Conservation (phyloP, 441 rosid species). For the Jatropha podagrica region DNA sequence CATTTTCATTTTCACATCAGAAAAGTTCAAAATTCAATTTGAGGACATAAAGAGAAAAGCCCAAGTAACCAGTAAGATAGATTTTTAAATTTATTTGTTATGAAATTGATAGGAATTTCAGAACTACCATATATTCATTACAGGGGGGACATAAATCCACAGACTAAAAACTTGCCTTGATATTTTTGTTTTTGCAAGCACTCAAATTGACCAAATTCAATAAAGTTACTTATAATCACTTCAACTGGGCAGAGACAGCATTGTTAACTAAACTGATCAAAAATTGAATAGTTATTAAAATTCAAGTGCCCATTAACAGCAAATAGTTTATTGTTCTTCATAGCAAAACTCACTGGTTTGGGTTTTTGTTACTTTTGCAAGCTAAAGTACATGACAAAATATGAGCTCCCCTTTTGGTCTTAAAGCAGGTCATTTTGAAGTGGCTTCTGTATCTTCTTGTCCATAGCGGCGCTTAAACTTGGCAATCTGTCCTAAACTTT, state of each 20-base stretch:
- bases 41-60: background rate
- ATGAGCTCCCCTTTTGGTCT: background rate
- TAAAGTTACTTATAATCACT: background rate
- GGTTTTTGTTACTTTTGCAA: background rate
- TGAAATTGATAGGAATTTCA: background rate
- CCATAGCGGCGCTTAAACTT: slow-evolving; percentile 80
- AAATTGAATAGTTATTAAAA: background rate
- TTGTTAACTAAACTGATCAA: background rate
- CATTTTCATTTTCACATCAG: background rate
- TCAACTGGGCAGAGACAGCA: background rate
- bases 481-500: slow-evolving; percentile 78
- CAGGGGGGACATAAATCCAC: background rate
- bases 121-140: background rate
- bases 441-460: slow-evolving; percentile 49
- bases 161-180: background rate
- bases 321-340: background rate
- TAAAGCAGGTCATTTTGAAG: slow-evolving; percentile 31
- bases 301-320: background rate
- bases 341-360: background rate
- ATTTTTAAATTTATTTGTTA: background rate
- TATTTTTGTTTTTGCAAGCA: background rate
- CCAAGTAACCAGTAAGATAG: background rate
- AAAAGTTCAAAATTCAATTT: background rate
- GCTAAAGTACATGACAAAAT: slow-evolving; percentile 5
- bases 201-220: background rate